Evolutionary conservation across 225 moss, liverwort and hornwort species (phyloP), one percentile per base, ranked within the genome.

Genomic region (Physcomitrium patens): DNA sequence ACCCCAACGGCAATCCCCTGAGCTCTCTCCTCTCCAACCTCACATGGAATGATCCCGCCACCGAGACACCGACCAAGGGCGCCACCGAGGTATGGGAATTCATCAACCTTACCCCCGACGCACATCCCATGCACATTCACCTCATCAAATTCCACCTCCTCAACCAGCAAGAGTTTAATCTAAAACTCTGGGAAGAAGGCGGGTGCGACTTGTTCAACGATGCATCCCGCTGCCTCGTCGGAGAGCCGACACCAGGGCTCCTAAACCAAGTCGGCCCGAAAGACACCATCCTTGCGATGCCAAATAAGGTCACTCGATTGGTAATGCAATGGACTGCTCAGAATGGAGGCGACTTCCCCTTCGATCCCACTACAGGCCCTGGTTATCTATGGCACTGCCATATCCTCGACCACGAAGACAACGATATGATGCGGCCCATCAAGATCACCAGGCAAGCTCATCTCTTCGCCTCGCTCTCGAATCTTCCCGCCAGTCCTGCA

Each of bases 341-440:
- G 2, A n/a, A 52, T 5, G 70, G 69, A 14, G 24, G 61, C 10
- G 59, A 53, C 1, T 77, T 70, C 9, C 69, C 43, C 13, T 77
- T 77, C 52, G 52, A 77, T 9, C 58, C 69, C n/a, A 41, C 43
- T 18, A 24, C 68, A 3, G 77, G 70, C 9, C 77, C 77, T 18
- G 77, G 77, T 10, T 77, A 69, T 28, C 16, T 69, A 22, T 77
- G 69, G 69, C 77, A 77, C 22, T 77, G 77, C 52, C 77, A 77
- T 24, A 77, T 77, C 43, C 60, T 77, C 10, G 77, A 70, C 23
- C 77, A 77, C 24, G 77, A 77, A 22, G 77, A 77, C 53, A 77
- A 77, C 9, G 77, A 77, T 50, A 77, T 77, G 77, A 77, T 77
- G 77, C 62, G 77, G 14, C 77, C 77, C 5, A 70, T 70, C 27